These are phyloP conservation scores for Cicer bijugum DNA, from an alignment of 306 rosid genomes.

Conservation along the genomic window DNA sequence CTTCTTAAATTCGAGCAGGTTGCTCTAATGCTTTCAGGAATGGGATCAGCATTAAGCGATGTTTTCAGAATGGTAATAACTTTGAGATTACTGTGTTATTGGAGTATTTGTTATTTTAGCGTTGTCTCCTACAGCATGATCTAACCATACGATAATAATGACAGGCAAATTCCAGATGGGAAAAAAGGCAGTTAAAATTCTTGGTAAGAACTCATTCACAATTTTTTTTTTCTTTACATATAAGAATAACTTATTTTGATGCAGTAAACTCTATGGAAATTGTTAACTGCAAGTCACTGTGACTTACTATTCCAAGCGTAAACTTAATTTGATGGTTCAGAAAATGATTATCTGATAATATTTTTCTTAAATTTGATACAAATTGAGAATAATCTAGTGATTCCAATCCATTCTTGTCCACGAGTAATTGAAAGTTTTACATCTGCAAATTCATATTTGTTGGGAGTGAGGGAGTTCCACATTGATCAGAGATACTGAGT, in stretches of 20 bases:
- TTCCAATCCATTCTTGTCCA: slow-evolving; percentile 4
- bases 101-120: slow-evolving; percentile 4
- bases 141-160: slow-evolving; percentile 23
- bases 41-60: slow-evolving; percentile 74
- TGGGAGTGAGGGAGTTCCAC: too few species aligned
- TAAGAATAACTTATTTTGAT: slow-evolving; percentile 12
- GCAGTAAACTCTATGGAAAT: neutral
- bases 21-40: slow-evolving; percentile 90
- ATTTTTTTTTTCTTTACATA: neutral
- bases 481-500: too few species aligned
- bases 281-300: neutral
- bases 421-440: neutral
- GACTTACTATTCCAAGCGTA: neutral
- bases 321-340: neutral
- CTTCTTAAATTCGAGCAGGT: slow-evolving; percentile 62
- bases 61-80: slow-evolving; percentile 81
- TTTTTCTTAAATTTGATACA: slow-evolving; percentile 7
- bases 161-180: slow-evolving; percentile 95
- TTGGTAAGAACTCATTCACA: slow-evolving; percentile 59
- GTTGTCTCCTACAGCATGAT: slow-evolving; percentile 33
- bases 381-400: neutral
- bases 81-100: neutral
- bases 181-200: slow-evolving; percentile 90
- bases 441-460: neutral
- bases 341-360: slow-evolving; percentile 16